Base-by-base conservation (phyloP, 2,329 filamentous ascomycete genomes). In the Zalaria sp. region DNA sequence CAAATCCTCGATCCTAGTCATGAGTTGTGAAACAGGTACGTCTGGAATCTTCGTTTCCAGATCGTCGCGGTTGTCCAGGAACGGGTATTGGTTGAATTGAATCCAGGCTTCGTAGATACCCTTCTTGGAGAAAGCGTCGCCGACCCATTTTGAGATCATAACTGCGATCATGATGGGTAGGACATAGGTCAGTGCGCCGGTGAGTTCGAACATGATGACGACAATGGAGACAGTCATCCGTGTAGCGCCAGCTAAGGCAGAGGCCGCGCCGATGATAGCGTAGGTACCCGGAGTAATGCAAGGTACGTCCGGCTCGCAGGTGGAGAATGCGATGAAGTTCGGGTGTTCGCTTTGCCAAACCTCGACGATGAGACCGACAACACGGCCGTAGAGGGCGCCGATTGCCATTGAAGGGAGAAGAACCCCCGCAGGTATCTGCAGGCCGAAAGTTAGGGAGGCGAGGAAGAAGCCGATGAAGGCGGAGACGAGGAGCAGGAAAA, bases 101-200 rank as follows among this genome's bases (percentile, higher is more conserved):
- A 98, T 98, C 91, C 91, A 98, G 42, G 83, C 82, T 60, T 98
- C 91, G 66, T 98, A 98, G 61, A 98, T 96, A 49, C 91, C 87
- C 39, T 82, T 78, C 43, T 85, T 84, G 26, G 85, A 87, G 60
- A 98, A 88, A 39, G 87, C 89, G 60, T 98, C 91, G 54, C 88
- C 91, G 26, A 94, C 86, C 91, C 91, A 98, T 66, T 98, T 98
- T 47, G 84, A 84, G 36, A 96, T 73, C 88, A 98, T 93, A 56
- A 98, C 91, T 35, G 88, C 87, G 49, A 98, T 84, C 91, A 98
- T 98, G 61, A 96, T 98, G 42, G 91, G 91, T 5, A 98, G 76
- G 38, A 98, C 89, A 57, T 96, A 96, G 1, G 87, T 93, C 27
- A 98, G 72, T 1, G 91, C 91, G 40, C 91, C 91, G 0, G 91